A percentile compares a stretch with the other conserved stretches of the same genome.
Conservation (phyloP, 352 stramenopile genomes). For the Phytophthora sansomeana region DNA sequence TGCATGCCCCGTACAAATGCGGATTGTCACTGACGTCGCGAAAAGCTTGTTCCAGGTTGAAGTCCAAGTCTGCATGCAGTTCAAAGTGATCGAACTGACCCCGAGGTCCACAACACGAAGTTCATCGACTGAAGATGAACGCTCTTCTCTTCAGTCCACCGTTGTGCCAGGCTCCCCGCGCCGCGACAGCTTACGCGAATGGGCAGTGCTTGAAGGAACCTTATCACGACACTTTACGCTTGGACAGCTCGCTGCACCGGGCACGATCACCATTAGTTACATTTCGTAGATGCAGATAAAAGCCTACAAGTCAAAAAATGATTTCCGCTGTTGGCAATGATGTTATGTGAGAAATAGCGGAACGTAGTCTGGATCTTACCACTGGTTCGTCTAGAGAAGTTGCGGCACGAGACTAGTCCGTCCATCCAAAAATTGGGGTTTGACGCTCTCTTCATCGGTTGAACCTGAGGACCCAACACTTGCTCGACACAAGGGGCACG, state of each 20-base stretch:
- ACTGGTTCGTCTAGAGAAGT: constrained; percentile 55
- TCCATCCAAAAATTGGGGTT: constrained; percentile 79
- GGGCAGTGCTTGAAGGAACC: constrained; percentile 66
- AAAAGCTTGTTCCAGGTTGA: constrained; percentile 59
- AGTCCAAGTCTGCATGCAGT: constrained; percentile 75
- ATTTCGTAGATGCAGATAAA: constrained; percentile 13
- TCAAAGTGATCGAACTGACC: constrained; percentile 71
- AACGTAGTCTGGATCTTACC: constrained; percentile 8
- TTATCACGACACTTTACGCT: constrained; percentile 66
- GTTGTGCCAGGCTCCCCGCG: background rate
- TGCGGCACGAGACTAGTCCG: constrained; percentile 82
- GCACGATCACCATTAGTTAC: constrained; percentile 55
- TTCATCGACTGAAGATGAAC: constrained; percentile 2
- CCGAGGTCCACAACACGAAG: constrained; percentile 25
- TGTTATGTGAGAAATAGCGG: constrained; percentile 20
- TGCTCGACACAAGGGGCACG: constrained; percentile 77
- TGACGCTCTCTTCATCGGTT: constrained; percentile 43
- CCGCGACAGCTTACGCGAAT: constrained; percentile 45
- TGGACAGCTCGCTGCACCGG: constrained; percentile 57
- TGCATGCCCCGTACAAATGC: constrained; percentile 62
- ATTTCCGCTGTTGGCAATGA: background rate
- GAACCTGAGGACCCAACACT: constrained; percentile 44
- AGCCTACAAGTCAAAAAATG: constrained; percentile 1
- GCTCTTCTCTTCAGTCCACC: background rate
- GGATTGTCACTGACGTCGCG: constrained; percentile 25